Percentiles rank a stretch among this genome's conserved stretches.
phyloP scores from a whole-genome alignment of 116 monocot species.

The Trichopus zeylanicus region DNA sequence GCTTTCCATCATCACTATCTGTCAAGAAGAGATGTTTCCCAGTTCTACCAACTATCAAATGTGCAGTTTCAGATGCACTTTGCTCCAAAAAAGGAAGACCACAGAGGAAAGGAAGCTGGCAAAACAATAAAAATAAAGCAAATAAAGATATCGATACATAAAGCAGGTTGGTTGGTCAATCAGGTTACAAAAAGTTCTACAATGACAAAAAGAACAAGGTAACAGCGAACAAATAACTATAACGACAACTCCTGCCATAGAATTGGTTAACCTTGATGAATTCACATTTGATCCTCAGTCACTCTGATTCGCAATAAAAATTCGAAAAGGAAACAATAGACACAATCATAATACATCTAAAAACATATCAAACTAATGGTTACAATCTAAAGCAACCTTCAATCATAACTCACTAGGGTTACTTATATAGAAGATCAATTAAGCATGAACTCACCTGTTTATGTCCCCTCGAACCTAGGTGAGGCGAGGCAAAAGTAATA shows the following conservation, averaged over 20 bases:
- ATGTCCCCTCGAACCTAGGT: constrained; percentile 71
- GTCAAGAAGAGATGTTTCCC: constrained; percentile 88
- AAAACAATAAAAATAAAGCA: constrained; percentile 6
- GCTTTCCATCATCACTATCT: constrained; percentile 58
- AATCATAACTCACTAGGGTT: too few relatives aligned
- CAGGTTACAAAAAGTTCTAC: too few relatives aligned
- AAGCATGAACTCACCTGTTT: constrained; percentile 38
- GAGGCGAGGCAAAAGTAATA: constrained; percentile 69
- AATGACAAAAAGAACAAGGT: too few relatives aligned
- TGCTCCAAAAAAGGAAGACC: constrained; percentile 74
- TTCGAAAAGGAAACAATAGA: too few relatives aligned
- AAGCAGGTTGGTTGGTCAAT: too few relatives aligned
- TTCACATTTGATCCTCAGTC: too few relatives aligned
- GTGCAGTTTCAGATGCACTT: constrained; percentile 51
- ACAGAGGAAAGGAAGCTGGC: constrained; percentile 75
- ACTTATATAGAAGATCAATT: too few relatives aligned
- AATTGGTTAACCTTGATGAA: too few relatives aligned
- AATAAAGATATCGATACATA: background rate
- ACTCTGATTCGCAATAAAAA: too few relatives aligned
- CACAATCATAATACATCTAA: too few relatives aligned
- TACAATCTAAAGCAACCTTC: background rate
- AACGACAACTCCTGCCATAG: too few relatives aligned
- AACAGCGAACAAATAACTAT: too few relatives aligned
- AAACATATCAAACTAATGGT: background rate
- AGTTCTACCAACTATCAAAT: constrained; percentile 75